phyloP scores from a whole-genome alignment of 2,329 filamentous ascomycete species.

The Fusarium stilboides region DNA sequence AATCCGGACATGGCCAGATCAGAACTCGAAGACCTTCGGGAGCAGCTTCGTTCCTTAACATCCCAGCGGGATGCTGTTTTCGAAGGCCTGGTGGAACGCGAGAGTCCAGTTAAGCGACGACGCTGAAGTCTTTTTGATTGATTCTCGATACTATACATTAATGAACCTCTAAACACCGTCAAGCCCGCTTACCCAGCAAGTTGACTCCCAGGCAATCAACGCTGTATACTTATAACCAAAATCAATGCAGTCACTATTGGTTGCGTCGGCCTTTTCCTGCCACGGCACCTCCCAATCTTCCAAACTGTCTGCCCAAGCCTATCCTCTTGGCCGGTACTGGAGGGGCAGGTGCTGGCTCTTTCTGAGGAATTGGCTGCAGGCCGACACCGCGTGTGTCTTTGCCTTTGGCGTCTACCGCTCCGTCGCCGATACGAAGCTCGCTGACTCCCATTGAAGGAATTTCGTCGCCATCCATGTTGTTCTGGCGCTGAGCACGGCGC shows the following conservation, averaged over 20 bases:
- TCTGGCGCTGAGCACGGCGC: slow-evolving; percentile 76
- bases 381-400: slow-evolving; percentile 58
- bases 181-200: slow-evolving; percentile 12
- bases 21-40: slow-evolving; percentile 78
- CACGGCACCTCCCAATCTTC: slow-evolving; percentile 79
- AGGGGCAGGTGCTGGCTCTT: slow-evolving; percentile 62
- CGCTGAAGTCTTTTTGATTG: slow-evolving; percentile 46
- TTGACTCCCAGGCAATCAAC: slow-evolving; percentile 16
- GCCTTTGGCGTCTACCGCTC: slow-evolving; percentile 56
- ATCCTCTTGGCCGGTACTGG: slow-evolving; percentile 70
- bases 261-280: slow-evolving; percentile 73
- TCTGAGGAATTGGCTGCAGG: slow-evolving; percentile 63
- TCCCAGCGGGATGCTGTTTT: slow-evolving; percentile 80
- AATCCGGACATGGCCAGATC: slow-evolving; percentile 77
- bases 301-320: slow-evolving; percentile 77
- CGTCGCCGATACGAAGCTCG: slow-evolving; percentile 61
- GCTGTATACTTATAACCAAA: slow-evolving; percentile 28
- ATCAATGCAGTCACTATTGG: slow-evolving; percentile 30
- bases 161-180: slow-evolving; percentile 18
- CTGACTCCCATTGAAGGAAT: slow-evolving; percentile 61
- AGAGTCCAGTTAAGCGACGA: slow-evolving; percentile 66
- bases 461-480: slow-evolving; percentile 65
- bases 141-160: slow-evolving; percentile 41
- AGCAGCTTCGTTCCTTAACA: slow-evolving; percentile 73
- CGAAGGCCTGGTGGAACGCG: slow-evolving; percentile 77